Evolutionary conservation across 805 yeast genomes (phyloP), one percentile per base, ranked within the genome.

Genomic region (Yueomyces sinensis): DNA sequence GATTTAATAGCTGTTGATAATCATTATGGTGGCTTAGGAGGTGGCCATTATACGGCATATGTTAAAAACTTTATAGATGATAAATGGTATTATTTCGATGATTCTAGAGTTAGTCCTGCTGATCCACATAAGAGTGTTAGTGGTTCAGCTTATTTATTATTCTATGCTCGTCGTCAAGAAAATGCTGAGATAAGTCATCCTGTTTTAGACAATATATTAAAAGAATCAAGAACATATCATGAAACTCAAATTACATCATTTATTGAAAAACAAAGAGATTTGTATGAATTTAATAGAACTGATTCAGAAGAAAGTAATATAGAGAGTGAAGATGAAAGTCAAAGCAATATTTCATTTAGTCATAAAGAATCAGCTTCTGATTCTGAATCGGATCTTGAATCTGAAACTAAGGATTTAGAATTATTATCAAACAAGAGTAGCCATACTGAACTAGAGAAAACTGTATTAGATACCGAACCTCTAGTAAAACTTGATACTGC

Each of bases 31-130:
- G 95, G 96, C 1, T 63, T 89, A 15, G 96, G 97, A 1, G 97
- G 97, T 4, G 97, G 98, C 2, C 97, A 91, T 61, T 89, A 91
- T 56, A 91, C 98, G 1, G 82, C 97, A 0, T 79, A 75, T 48
- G 95, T 72, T 1, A 80, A 78, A 53, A 87, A 87, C 49, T 77
- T 74, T 54, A 65, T 73, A 30, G 93, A 82, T 48, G 61, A 61
- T 16, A 65, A 73, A 38, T 91, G 97, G 97, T 84, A 86, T 52
- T 81, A 86, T 52, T 89, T 69, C 54, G 87, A 89, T 52, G 98
- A 89, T 52, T 75, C 94, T 2, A 59, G 79, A 23, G 95, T 86
- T 1, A 57, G 73, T 0, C 62, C 62, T 15, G 66, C 75, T 0
- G 66, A 70, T 33, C 81, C 94, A 0, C 65, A 65, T 20, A 68